Evolutionary conservation across 306 rosid genomes (phyloP), one percentile per base, ranked within the genome.

Genomic region (Ormosia emarginata): DNA sequence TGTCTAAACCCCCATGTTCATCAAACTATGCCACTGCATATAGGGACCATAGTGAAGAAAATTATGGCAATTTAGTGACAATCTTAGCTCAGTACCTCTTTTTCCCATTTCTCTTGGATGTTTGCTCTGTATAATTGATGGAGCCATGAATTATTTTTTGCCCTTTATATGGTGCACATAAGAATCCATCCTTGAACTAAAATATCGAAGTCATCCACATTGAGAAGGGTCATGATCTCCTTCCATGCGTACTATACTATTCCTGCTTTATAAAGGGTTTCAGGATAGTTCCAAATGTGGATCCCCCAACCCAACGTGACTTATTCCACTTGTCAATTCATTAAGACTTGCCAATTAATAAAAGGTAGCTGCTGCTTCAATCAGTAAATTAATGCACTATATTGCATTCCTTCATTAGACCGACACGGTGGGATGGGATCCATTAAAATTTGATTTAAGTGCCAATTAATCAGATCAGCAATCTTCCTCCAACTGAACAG

Each of bases 31-130:
- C 3, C 68, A 79, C 77, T 47, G 57, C 75, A 41, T 10, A n/a
- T 17, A 70, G 88, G 87, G 91, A 82, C 91, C 89, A 80, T 78
- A 63, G 46, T n/a, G 66, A 81, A 67, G 70, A 78, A 74, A 88
- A 84, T 58, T 39, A 41, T 72, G 39, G 65, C 70, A 77, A 56
- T 74, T 49, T 43, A n/a, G 56, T 49, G 90, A 87, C 86, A 87
- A 83, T 46, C 62, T 56, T 56, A 30, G 71, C 64, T 56, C 76
- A 34, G 62, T 75, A 50, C 67, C 15, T 61, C 32, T 41, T 74
- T 75, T 40, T 74, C 33, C 62, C 40, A 59, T 89, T 84, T 69
- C 84, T 84, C 75, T 82, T 87, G 79, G 77, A 74, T 36, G 56
- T 83, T 79, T 85, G 13, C 84, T 62, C 66, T 79, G 78, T n/a